These are phyloP conservation scores for Irpex lacteus DNA, from an alignment of 1,284 basidiomycete species.

Conservation along the genomic window DNA sequence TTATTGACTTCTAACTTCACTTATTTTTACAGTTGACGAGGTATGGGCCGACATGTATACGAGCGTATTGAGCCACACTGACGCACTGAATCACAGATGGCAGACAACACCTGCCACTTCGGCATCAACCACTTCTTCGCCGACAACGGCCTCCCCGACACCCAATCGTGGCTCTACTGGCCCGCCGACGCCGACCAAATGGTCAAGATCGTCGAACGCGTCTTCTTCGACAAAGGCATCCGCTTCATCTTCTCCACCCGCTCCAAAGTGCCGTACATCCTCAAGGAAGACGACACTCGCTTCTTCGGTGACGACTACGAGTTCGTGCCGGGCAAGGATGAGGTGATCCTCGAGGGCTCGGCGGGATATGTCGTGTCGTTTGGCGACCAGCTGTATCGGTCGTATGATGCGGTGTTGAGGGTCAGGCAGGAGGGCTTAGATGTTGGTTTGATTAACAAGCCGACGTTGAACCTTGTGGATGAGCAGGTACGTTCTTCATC, in stretches of 20 bases:
- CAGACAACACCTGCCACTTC: constrained; percentile 85
- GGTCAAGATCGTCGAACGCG: constrained; percentile 68
- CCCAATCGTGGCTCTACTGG: constrained; percentile 80
- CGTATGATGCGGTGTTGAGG: constrained; percentile 76
- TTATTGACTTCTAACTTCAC: background rate
- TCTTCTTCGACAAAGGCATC: constrained; percentile 79
- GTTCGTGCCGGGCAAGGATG: constrained; percentile 81
- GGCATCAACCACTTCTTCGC: constrained; percentile 84
- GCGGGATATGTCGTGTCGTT: constrained; percentile 78
- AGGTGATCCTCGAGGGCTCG: constrained; percentile 66
- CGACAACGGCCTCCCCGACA: constrained; percentile 80
- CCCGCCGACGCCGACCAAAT: constrained; percentile 81
- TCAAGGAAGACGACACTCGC: constrained; percentile 69
- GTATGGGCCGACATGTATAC: constrained; percentile 22
- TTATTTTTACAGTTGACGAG: constrained; percentile 53
- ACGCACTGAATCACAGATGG: constrained; percentile 45
- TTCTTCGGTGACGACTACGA: constrained; percentile 72
- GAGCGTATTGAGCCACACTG: background rate
- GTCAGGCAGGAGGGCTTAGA: constrained; percentile 69
- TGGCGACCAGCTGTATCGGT: constrained; percentile 81
- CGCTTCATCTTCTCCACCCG: constrained; percentile 87
- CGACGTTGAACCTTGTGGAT: constrained; percentile 79
- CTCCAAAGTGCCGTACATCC: constrained; percentile 82
- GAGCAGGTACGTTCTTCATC: constrained; percentile 52
- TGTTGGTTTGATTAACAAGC: constrained; percentile 83